Base-by-base conservation (phyloP, 169 alveolate genomes). In the Sarcocystis neurona region DNA sequence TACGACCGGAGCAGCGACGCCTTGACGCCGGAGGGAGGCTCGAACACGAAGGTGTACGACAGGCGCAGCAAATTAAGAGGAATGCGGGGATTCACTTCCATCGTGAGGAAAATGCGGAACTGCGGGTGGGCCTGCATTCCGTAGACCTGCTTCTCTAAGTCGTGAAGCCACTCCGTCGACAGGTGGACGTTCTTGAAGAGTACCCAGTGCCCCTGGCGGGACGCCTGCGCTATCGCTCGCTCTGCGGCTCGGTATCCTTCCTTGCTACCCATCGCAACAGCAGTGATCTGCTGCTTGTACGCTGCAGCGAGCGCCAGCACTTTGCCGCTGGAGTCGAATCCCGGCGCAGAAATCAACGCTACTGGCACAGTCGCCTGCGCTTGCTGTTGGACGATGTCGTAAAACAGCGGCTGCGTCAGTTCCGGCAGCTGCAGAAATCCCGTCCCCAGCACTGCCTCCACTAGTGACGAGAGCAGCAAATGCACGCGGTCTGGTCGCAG, bases 231-330 rank as follows among this genome's bases (percentile, higher is more conserved):
- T 80, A 98, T 97, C 32, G 98, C 96, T 88, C 96, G 94, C 68
- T 98, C 99, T 30, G 99, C 99, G 74, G 94, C 91, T 37, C 94
- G 97, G 90, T 96, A 96, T 30, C 99, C 99, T 92, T 98, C 99
- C 63, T 97, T 97, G 37, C 99, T 94, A 53, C 99, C 99, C 96
- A 99, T 98, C 50, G 99, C 99, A 44, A 98, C 97, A 5, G 99
- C 95, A 58, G 93, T 93, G 75, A 97, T 88, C 48, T 94, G 93
- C 84, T 95, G 95, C 89, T 96, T 96, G 68, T 94, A 91, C 84
- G 96, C 97, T 89, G 95, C 96, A 5, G 99, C 98, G 75, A 98
- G 92, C 66, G 86, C 90, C 56, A 90, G 79, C 43, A 93, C 89
- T 80, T 96, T 97, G 60, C 96, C 95, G 43, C 99, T 95, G 23